These are phyloP conservation scores for Spathaspora hagerdaliae DNA, from an alignment of 805 yeast genomes.

Conservation along the genomic window DNA sequence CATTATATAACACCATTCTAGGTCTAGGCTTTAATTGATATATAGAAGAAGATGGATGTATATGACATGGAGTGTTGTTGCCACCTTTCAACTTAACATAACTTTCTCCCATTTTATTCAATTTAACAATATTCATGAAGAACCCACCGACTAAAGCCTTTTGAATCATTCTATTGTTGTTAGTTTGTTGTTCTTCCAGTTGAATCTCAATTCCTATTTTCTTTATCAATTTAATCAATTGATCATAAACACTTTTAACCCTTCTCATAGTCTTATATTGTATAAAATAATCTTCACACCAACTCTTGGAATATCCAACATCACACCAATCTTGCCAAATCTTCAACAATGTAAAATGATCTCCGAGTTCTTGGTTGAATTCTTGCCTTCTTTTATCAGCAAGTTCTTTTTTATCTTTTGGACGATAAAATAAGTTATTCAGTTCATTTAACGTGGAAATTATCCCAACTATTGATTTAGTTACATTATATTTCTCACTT, in stretches of 20 bases:
- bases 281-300: conserved; percentile 84
- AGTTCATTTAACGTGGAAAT: conserved; percentile 83
- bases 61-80: conserved; percentile 45
- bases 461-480: conserved; percentile 66
- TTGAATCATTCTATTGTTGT: conserved; percentile 33
- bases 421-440: conserved; percentile 64
- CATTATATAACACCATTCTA: conserved; percentile 72
- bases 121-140: conserved; percentile 60
- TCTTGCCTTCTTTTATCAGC: conserved; percentile 62
- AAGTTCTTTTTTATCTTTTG: conserved; percentile 59
- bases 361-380: conserved; percentile 62
- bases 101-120: conserved; percentile 62
- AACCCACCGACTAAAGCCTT: conserved; percentile 64
- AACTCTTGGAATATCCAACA: conserved; percentile 60
- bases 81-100: conserved; percentile 52
- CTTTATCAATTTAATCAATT: conserved; percentile 58
- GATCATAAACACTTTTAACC: conserved; percentile 68
- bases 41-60: conserved; percentile 84
- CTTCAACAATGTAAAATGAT: conserved; percentile 72
- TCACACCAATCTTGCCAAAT: conserved; percentile 76
- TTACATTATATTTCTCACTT: conserved; percentile 58
- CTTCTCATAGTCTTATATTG: conserved; percentile 71
- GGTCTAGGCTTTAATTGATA: conserved; percentile 68
- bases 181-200: conserved; percentile 18
- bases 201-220: conserved; percentile 42